Evolutionary conservation across 2,329 filamentous ascomycete genomes (phyloP).

Genomic region (Hypoxylon sp.): DNA sequence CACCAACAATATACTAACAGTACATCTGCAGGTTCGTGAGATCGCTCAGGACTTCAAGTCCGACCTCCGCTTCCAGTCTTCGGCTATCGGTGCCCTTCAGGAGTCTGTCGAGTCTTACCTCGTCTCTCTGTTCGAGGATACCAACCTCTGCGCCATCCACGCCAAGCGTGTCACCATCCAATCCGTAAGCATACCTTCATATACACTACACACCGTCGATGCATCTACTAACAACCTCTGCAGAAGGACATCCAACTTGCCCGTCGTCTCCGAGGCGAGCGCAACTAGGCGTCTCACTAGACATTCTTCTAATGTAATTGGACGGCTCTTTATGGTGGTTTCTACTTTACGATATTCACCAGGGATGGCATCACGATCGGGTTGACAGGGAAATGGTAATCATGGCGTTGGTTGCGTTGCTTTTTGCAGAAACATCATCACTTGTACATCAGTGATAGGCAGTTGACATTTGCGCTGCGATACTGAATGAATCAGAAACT

Average conservation of each 20-base stretch:
- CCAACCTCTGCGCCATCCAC: constrained; percentile 98
- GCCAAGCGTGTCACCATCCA: constrained; percentile 99
- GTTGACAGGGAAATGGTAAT: constrained; percentile 52
- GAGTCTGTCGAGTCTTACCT: constrained; percentile 99
- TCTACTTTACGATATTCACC: constrained; percentile 50
- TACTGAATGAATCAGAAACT: constrained; percentile 49
- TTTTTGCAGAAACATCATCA: constrained; percentile 46
- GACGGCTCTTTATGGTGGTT: too few relatives aligned
- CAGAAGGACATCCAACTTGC: constrained; percentile 96
- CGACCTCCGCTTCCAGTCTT: constrained; percentile 96
- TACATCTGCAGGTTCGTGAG: constrained; percentile 74
- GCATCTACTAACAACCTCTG: constrained; percentile 49
- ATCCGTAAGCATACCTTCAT: constrained; percentile 56
- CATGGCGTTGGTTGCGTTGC: constrained; percentile 53
- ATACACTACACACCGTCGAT: background rate
- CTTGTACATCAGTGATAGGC: constrained; percentile 54
- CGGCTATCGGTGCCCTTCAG: constrained; percentile 95
- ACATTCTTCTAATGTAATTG: too few relatives aligned
- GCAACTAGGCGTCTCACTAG: too few relatives aligned
- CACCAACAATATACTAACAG: constrained; percentile 35
- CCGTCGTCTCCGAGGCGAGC: constrained; percentile 92
- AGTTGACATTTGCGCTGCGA: constrained; percentile 42
- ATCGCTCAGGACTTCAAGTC: constrained; percentile 97
- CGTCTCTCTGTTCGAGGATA: constrained; percentile 97
- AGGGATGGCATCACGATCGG: constrained; percentile 54